phyloP scores from a whole-genome alignment of 75 land plant genomes.

The Azolla pinnata region DNA sequence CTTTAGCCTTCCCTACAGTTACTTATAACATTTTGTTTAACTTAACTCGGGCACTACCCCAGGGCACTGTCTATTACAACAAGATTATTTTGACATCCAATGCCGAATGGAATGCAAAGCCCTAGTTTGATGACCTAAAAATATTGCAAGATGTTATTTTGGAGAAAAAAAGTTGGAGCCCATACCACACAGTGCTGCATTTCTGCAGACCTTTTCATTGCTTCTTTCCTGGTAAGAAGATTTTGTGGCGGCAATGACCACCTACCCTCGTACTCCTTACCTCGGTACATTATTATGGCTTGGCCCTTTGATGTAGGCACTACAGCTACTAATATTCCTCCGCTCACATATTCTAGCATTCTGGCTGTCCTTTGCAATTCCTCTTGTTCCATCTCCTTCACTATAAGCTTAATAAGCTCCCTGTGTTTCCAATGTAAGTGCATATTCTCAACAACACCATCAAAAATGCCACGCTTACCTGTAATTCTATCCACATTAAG shows the following conservation, averaged over 20 bases:
- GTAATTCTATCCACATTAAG: slow-evolving; percentile 1
- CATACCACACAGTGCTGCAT: slow-evolving; percentile 62
- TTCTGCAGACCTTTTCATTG: slow-evolving; percentile 68
- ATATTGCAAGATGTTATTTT: no score
- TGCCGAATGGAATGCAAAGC: no score
- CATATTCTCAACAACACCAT: slow-evolving; percentile 92
- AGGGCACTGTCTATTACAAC: no score
- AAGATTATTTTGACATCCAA: no score
- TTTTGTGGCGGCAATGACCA: slow-evolving; percentile 54
- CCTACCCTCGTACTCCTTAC: slow-evolving; percentile 82
- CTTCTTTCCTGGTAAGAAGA: slow-evolving; percentile 71
- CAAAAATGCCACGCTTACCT: slow-evolving; percentile 91
- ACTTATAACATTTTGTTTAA: no score
- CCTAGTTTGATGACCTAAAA: no score
- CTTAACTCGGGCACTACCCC: no score
- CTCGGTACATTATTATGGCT: slow-evolving; percentile 89
- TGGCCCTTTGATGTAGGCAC: slow-evolving; percentile 71
- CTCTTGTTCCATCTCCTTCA: slow-evolving; percentile 31
- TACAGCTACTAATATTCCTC: slow-evolving; percentile 83
- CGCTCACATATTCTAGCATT: slow-evolving; percentile 78
- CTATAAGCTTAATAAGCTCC: slow-evolving; percentile 80
- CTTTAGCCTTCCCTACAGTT: no score
- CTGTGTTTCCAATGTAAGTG: slow-evolving; percentile 98
- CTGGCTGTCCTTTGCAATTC: slow-evolving; percentile 46
- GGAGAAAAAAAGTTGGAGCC: no score